Evolutionary conservation across 768 basidiomycete genomes (phyloP), one percentile per base, ranked within the genome.

Genomic region (Asterophora lycoperdoides): DNA sequence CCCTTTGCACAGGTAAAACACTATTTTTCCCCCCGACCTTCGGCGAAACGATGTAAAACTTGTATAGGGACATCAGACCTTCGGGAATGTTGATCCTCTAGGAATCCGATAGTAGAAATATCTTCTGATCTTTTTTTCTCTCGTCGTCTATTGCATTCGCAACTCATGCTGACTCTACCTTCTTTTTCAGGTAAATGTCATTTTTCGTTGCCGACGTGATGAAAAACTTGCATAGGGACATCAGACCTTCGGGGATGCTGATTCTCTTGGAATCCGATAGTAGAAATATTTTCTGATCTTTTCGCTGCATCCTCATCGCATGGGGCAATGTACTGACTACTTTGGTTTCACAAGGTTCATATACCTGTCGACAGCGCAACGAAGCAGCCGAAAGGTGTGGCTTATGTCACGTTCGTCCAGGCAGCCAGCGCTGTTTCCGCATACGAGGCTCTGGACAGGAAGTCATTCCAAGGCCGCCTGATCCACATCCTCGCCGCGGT

Each of bases 401-500:
- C 77, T 2, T 80, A 79, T 48, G 65, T 79, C 10, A 75, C 74
- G 4, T 80, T 75, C 47, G 56, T 64, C 8, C 62, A 67, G 18
- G 60, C 75, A 6, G 54, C 68, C 0, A 61, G 64, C 46, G 78
- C 79, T 4, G 58, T 93, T 0, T 68, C 75, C 0, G 96, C 95
- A 0, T 92, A 84, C 56, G 77, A 84, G 48, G 74, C 74, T 0
- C 75, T 97, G 29, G 94, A 98, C 62, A 83, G 82, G 48, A 84
- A 76, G 32, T 83, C 90, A 0, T 93, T 96, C 65, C 93, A 94
- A 68, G 96, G 96, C 3, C 83, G 96, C 23, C 65, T 98, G 0
- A 64, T 99, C 1, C 96, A 98, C 61, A 83, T 98, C 45, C 73
- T 99, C 0, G 88, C 89, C 0, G 93, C 91, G 1, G 80, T 90